Percentiles rank a stretch among this genome's conserved stretches.
Conservation (phyloP, 108 stramenopile genomes). For the Discostella pseudostelligera region DNA sequence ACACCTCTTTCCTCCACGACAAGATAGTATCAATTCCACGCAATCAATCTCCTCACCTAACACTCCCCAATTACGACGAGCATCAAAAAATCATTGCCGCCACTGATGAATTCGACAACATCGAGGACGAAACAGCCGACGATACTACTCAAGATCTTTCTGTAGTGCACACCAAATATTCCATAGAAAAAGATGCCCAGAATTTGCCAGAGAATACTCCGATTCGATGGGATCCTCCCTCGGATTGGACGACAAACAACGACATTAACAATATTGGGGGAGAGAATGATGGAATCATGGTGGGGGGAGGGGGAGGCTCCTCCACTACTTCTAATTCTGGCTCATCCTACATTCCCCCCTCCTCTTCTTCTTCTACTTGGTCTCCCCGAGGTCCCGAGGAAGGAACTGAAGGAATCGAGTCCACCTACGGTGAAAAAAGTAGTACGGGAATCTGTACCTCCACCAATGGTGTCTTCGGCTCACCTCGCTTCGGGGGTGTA, state of each 20-base stretch:
- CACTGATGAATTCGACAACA: no score
- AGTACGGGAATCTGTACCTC: background rate
- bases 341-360: no score
- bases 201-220: background rate
- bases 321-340: no score
- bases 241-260: no score
- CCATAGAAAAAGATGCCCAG: background rate
- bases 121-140: background rate
- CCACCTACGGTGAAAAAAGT: background rate
- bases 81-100: background rate
- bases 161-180: background rate
- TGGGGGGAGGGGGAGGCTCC: no score
- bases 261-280: background rate
- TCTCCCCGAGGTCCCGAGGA: background rate
- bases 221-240: background rate
- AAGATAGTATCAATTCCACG: background rate
- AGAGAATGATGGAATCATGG: background rate
- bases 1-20: background rate
- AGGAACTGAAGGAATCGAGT: no score
- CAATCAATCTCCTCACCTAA: background rate
- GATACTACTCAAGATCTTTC: background rate
- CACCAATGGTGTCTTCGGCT: constrained; percentile 3
- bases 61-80: background rate
- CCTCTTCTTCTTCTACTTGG: no score
- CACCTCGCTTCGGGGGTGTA: constrained; percentile 14